Base-by-base conservation (phyloP, 1,139 yeast genomes). In the Geotrichum fermentans region DNA sequence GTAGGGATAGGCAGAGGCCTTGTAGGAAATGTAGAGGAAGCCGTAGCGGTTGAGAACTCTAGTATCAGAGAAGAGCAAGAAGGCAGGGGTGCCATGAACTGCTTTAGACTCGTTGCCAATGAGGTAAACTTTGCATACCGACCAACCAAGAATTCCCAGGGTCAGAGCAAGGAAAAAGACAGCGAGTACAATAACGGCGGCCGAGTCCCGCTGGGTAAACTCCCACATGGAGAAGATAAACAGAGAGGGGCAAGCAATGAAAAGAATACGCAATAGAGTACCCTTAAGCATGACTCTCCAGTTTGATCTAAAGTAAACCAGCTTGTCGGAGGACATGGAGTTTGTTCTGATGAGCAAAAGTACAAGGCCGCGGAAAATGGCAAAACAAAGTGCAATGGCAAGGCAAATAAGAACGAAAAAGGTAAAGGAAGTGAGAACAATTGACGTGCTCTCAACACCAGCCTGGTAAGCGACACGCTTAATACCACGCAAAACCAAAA, bases 401-500 rank as follows among this genome's bases (percentile, higher is more conserved):
- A 68, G 53, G 47, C 68, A 64, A 62, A 90, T 80, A 67, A 92
- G 85, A 33, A 90, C 71, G 63, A 88, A 83, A 65, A 90, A 88
- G 22, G 87, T 85, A 54, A 88, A 80, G 51, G 90, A 84, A 0
- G 97, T 92, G 69, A 92, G 73, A 64, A 89, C 94, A 50, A 89
- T 70, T 58, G 82, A 78, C 14, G 97, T 86, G 57, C 83, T 75
- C 68, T 92, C 98, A 59, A 92, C 88, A 17, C 78, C 78, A 13
- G 96, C 89, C 56, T 82, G 73, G 66, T 75, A 92, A 0, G 96
- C 82, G 14, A 90, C 94, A 68, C 98, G 82, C 68, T 88, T 89
- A 57, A 92, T 82, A 59, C 98, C 98, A 64, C 97, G 77, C 52
- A 90, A 70, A 34, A 90, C 87, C 46, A 64, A 47, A 43, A 68